These are phyloP conservation scores for Micractinium conductrix DNA, from an alignment of 139 green algal genomes.

Conservation along the genomic window DNA sequence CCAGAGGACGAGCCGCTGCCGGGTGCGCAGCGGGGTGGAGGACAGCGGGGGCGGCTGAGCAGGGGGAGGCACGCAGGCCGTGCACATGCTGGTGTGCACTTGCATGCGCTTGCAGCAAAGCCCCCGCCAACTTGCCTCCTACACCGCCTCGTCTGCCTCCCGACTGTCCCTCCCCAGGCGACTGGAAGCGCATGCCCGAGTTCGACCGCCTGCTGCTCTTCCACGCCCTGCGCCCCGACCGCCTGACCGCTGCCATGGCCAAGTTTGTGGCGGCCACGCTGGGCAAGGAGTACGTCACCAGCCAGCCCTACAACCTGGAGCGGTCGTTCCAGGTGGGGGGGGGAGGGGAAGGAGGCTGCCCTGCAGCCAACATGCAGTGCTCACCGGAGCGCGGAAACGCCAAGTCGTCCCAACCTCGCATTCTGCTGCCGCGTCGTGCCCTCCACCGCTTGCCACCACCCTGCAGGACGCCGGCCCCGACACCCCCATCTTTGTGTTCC, in stretches of 20 bases:
- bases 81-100: too few species aligned
- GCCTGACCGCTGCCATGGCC: slow-evolving; percentile 82
- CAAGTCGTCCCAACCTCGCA: too few species aligned
- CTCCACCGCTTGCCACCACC: background rate
- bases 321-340: slow-evolving; percentile 55
- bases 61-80: too few species aligned
- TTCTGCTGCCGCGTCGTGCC: background rate
- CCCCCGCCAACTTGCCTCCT: too few species aligned
- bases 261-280: slow-evolving; percentile 85
- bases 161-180: slow-evolving; percentile 42
- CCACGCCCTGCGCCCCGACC: slow-evolving; percentile 86
- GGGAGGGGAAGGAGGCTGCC: too few species aligned
- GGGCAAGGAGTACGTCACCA: slow-evolving; percentile 65
- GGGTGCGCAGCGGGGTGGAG: too few species aligned
- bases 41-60: too few species aligned
- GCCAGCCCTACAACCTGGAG: slow-evolving; percentile 85
- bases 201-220: slow-evolving; percentile 87
- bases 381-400: too few species aligned
- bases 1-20: slow-evolving; percentile 91
- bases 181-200: slow-evolving; percentile 93
- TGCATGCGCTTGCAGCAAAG: too few species aligned
- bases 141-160: too few species aligned
- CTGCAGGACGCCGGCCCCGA: slow-evolving; percentile 69
- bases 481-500: slow-evolving; percentile 91
- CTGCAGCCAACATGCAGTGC: too few species aligned